These are phyloP conservation scores for Nicotiana undulata DNA, from an alignment of 257 asterid genomes.

Conservation along the genomic window DNA sequence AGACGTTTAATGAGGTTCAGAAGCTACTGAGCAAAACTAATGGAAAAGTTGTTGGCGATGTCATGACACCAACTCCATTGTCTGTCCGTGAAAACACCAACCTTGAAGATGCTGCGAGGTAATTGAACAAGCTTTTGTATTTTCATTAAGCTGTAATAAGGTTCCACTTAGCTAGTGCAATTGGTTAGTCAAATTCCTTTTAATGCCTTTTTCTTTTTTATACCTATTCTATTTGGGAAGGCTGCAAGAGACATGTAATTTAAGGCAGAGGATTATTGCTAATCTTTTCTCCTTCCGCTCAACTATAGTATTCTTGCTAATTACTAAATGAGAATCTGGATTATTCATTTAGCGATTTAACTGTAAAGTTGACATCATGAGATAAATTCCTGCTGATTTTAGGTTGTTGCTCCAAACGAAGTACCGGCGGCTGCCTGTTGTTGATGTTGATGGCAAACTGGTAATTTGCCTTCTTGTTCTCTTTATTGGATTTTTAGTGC, in stretches of 20 bases:
- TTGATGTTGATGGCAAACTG: conserved; percentile 77
- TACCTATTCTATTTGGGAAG: not conserved
- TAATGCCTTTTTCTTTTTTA: not conserved
- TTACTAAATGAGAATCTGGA: not conserved
- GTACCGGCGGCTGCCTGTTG: conserved; percentile 86
- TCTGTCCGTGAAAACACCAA: conserved; percentile 65
- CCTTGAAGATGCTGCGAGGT: conserved; percentile 93
- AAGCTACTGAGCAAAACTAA: conserved; percentile 68
- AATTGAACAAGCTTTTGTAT: conserved; percentile 1
- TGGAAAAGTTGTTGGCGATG: conserved; percentile 84
- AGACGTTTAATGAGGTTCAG: conserved; percentile 84
- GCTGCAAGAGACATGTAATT: not conserved
- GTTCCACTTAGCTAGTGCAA: not conserved
- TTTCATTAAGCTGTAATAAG: not conserved
- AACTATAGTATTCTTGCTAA: not conserved
- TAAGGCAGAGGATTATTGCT: not conserved
- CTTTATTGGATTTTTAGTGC: not conserved
- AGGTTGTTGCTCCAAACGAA: conserved; percentile 79
- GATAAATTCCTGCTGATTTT: conserved; percentile 5
- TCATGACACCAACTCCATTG: conserved; percentile 77
- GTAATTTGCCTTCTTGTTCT: conserved; percentile 25
- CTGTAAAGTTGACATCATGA: not conserved
- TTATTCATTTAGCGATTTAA: not conserved
- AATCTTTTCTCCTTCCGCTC: not conserved
- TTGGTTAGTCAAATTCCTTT: not conserved